phyloP scores from a whole-genome alignment of 2,329 filamentous ascomycete species.

The Fusarium chlamydosporum region DNA sequence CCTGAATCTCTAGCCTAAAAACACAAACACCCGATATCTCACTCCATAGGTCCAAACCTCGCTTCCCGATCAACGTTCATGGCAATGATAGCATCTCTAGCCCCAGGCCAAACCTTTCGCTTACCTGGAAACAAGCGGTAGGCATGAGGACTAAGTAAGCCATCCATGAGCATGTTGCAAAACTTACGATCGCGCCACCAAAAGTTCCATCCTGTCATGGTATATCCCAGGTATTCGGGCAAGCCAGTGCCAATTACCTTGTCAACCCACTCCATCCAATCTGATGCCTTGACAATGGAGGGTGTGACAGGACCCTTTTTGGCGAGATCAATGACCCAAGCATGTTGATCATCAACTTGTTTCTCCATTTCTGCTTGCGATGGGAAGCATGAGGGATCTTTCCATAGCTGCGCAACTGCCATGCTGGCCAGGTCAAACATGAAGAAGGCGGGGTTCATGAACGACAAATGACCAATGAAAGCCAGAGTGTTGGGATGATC shows the following conservation, averaged over 20 bases:
- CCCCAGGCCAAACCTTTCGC: slow-evolving; percentile 15
- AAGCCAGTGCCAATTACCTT: slow-evolving; percentile 9
- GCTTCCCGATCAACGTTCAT: slow-evolving; percentile 17
- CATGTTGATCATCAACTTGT: slow-evolving; percentile 15
- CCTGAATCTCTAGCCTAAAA: neutral
- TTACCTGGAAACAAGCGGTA: slow-evolving; percentile 18
- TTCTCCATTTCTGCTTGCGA: slow-evolving; percentile 10
- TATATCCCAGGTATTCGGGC: slow-evolving; percentile 9
- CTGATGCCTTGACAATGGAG: slow-evolving; percentile 14
- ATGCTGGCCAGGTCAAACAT: slow-evolving; percentile 21
- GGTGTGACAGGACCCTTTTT: slow-evolving; percentile 17
- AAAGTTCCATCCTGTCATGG: slow-evolving; percentile 10
- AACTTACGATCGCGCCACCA: slow-evolving; percentile 17
- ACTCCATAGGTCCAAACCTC: slow-evolving; percentile 19
- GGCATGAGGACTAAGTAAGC: slow-evolving; percentile 11
- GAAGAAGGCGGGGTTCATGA: slow-evolving; percentile 19
- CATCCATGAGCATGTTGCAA: slow-evolving; percentile 21
- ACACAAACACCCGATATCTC: neutral
- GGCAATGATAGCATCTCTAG: slow-evolving; percentile 13
- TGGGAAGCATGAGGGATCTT: slow-evolving; percentile 13
- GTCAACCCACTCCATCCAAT: slow-evolving; percentile 23
- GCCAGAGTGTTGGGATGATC: slow-evolving; percentile 13
- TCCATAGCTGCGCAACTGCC: slow-evolving; percentile 18
- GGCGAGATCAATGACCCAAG: slow-evolving; percentile 4
- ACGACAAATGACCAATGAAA: slow-evolving; percentile 15